Evolutionary conservation across 768 basidiomycete species (phyloP), one percentile per base, ranked within the genome.

Genomic region (Boletus pseudopeckii): DNA sequence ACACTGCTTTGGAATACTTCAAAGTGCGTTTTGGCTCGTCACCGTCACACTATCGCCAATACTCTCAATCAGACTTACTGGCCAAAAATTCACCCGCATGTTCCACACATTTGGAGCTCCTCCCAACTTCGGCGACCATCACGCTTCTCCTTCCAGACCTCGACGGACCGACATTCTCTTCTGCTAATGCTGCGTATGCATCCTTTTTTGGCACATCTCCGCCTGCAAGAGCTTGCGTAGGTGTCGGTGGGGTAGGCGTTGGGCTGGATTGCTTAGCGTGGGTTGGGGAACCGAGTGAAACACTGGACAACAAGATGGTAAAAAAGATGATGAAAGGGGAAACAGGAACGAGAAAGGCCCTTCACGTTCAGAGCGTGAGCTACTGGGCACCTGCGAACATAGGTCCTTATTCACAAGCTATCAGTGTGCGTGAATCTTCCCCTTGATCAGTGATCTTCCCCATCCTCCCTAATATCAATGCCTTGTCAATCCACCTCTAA

Each of bases 371-470:
- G 71, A 81, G 94, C 9, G 65, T 98, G 57, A 98, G 96, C 70
- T 98, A 98, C 65, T 99, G 97, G 97, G 97, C 95, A 26, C 94
- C 97, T 13, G 97, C 97, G 10, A 99, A 98, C 68, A 98, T 99
- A 50, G 97, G 97, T 0, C 97, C 97, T 5, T 99, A 99, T 70
- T 97, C 93, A 5, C 97, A 99, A 72, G 89, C 92, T 2, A 82
- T 98, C 58, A 76, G 78, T 48, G 96, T 95, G 49, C 62, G 84
- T 72, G 49, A 40, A 46, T 58, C 40, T 22, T 42, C 26, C 1
- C 40, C 20, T 36, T 50, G 18, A 13, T 48, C 7, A 7, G 24
- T 32, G 40, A 32, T 42, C 30, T 17, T 32, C 39, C 24, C 6
- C 48, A 15, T 24, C 24, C 32, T 53, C 42, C 33, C n/a, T 39